Base-by-base conservation (phyloP, 768 basidiomycete species). In the Fomitopsis serialis region DNA sequence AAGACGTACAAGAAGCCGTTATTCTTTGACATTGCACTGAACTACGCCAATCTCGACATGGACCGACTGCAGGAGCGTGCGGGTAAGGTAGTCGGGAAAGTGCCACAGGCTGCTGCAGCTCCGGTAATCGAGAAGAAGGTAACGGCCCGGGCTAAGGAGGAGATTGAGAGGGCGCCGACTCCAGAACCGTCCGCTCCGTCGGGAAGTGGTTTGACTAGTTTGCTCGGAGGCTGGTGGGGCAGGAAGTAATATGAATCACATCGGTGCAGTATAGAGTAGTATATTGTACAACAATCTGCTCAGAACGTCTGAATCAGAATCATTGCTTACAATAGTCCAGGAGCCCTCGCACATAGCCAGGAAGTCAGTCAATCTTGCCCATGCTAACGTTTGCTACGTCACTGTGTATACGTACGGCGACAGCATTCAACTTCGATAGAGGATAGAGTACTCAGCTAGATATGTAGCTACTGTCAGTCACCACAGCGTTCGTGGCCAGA, bases 1-100 rank as follows among this genome's bases (percentile, higher is more conserved):
- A 75, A 77, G 61, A 68, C 74, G 36, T 74, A 84, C 63, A 84
- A 86, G 72, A 96, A 96, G 65, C 91, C 92, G 15, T 63, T 92
- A 37, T 97, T 98, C 74, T 97, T 95, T 70, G 91, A 97, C 66
- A 88, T 92, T 56, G 94, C 92, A 17, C 82, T 94, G 62, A 97
- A 96, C 69, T 97, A 96, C 64, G 85, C 92, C 51, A 82, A 89
- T 58, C 69, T 93, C 54, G 89, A 94, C 62, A 86, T 94, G 83
- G 87, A 90, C 43, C 72, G 80, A 48, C 68, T 97, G 54, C 71
- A 82, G 61, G 79, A 77, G 54, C 74, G 87, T 17, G 89, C 86
- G 2, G 92, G 92, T 1, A 85, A 83, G 70, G 66, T 74, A 43
- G 54, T 52, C 43, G 58, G 63, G 4, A 61, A 69, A 24, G 54